These are phyloP conservation scores for Epichloe coenophiala DNA, from an alignment of 2,329 filamentous ascomycete genomes.

Conservation along the genomic window DNA sequence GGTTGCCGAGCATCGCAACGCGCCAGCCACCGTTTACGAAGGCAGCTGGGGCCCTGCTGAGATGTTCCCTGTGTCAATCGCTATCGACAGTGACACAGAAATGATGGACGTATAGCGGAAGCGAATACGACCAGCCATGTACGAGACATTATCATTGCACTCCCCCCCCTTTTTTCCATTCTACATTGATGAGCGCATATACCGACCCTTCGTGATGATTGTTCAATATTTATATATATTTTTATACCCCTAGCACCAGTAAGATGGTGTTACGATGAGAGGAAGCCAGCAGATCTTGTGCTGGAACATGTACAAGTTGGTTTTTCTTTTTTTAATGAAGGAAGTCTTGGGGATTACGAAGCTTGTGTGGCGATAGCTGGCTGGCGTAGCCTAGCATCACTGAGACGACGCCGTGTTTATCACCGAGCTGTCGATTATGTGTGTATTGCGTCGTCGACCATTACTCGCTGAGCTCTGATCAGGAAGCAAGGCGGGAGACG, in stretches of 20 bases:
- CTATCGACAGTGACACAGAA: constrained; percentile 35
- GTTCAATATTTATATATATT: constrained; percentile 1
- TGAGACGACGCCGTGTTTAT: background rate
- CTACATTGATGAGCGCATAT: background rate
- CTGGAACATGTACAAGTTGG: constrained; percentile 13
- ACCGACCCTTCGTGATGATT: background rate
- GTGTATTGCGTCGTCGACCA: background rate
- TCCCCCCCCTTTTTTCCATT: background rate
- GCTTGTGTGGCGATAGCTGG: background rate
- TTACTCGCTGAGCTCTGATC: background rate
- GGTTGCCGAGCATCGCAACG: constrained; percentile 62
- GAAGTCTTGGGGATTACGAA: too few species aligned
- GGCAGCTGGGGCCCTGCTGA: constrained; percentile 85
- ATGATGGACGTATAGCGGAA: constrained; percentile 42
- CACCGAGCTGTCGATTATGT: background rate
- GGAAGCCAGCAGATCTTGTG: constrained; percentile 10
- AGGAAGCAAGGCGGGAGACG: background rate
- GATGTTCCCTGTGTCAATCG: constrained; percentile 25
- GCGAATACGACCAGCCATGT: constrained; percentile 1
- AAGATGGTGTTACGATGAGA: constrained; percentile 8
- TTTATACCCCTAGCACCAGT: constrained; percentile 2
- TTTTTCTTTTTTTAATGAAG: constrained; percentile 5
- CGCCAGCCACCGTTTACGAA: constrained; percentile 89
- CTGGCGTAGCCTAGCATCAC: background rate
- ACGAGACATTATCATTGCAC: background rate